A percentile compares a stretch with the other conserved stretches of the same genome.
phyloP scores from a whole-genome alignment of 768 basidiomycete genomes.

The Serendipita indica region DNA sequence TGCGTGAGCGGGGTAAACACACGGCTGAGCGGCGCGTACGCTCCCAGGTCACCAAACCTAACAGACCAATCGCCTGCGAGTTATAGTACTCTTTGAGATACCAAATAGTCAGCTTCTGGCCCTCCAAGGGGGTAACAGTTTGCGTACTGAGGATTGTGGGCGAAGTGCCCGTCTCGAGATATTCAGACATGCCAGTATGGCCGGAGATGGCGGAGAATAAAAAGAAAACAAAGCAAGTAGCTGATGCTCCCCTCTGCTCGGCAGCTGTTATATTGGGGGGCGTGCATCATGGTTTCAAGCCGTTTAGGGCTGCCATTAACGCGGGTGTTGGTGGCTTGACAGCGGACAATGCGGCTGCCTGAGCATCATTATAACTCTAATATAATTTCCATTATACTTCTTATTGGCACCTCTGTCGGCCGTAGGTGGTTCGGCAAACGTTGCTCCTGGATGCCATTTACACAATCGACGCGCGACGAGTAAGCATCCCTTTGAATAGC shows the following conservation, averaged over 20 bases:
- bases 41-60: neutral
- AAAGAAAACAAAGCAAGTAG: too few species aligned
- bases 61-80: neutral
- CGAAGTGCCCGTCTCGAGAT: neutral
- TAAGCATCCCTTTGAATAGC: constrained; percentile 31
- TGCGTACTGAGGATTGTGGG: neutral
- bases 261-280: too few species aligned
- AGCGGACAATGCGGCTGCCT: too few species aligned
- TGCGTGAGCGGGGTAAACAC: neutral
- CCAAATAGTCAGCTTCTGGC: neutral
- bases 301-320: too few species aligned
- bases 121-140: neutral
- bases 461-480: constrained; percentile 82
- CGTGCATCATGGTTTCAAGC: too few species aligned
- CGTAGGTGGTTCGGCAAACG: too few species aligned
- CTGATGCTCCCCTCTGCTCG: too few species aligned
- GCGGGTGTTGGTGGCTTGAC: too few species aligned
- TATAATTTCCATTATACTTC: too few species aligned
- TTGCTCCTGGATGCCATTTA: constrained; percentile 66
- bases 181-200: neutral
- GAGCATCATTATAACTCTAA: too few species aligned
- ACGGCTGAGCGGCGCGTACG: neutral
- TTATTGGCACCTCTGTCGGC: too few species aligned
- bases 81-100: constrained; percentile 5
- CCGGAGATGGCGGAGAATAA: too few species aligned